Percentiles rank a stretch among this genome's conserved stretches.
phyloP scores from a whole-genome alignment of 257 asterid species.

The Henckelia pumila region DNA sequence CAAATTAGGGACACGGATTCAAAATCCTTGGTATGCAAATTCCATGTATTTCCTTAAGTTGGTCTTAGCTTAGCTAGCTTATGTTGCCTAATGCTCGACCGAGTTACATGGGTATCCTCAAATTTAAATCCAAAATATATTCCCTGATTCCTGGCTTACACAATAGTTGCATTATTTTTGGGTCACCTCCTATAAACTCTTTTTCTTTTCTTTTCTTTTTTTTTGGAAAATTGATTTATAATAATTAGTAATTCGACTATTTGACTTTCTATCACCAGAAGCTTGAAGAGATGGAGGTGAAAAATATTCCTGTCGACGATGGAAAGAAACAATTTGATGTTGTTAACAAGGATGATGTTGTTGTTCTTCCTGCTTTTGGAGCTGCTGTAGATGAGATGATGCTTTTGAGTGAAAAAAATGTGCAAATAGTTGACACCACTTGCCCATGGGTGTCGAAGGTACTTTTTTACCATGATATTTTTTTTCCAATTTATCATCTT shows the following conservation, averaged over 20 bases:
- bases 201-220: too few relatives aligned
- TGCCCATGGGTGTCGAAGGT: slow-evolving; percentile 99
- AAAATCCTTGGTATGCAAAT: too few relatives aligned
- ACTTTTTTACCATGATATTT: slow-evolving; percentile 12
- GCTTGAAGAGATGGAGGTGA: slow-evolving; percentile 73
- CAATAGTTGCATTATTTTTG: neutral
- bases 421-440: slow-evolving; percentile 95
- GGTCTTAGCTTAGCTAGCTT: neutral
- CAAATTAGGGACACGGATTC: neutral
- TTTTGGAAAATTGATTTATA: neutral
- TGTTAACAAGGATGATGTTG: slow-evolving; percentile 80
- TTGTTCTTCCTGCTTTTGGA: slow-evolving; percentile 94
- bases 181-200: neutral
- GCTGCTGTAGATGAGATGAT: slow-evolving; percentile 94
- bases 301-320: slow-evolving; percentile 54
- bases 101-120: neutral
- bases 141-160: neutral
- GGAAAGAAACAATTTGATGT: slow-evolving; percentile 71
- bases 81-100: neutral
- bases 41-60: neutral
- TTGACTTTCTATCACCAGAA: slow-evolving; percentile 42
- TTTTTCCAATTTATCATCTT: slow-evolving; percentile 9
- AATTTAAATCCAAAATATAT: neutral
- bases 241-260: neutral
- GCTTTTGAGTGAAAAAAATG: slow-evolving; percentile 73